Base-by-base conservation (phyloP, 495 filamentous ascomycete genomes). In the Cetradonia linearis region DNA sequence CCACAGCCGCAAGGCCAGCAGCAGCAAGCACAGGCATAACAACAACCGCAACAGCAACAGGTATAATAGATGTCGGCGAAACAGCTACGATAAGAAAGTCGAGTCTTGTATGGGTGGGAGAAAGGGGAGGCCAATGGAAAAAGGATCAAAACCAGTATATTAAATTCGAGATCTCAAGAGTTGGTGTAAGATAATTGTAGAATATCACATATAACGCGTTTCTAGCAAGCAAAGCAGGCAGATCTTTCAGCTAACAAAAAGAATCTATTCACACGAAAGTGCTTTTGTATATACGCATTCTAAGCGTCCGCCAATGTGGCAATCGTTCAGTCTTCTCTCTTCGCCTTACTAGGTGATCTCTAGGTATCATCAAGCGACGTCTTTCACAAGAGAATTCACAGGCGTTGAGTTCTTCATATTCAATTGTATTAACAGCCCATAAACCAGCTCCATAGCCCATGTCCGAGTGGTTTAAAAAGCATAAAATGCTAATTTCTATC, bases 121-220 rank as follows among this genome's bases (percentile, higher is more conserved):
- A 23, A 46, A 23, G n/a, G 42, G 20, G 28, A 36, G 6, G 50
- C n/a, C 50, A 20, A 36, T 14, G 34, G 28, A 33, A 36, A 46
- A 33, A 10, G 31, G 50, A 54, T 31, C 31, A 54, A 34, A 28
- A 34, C 30, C 31, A 54, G 50, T 54, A 54, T 23, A 54, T 54
- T 33, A 6, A 46, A 16, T 4, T 16, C 14, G 23, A 20, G 18
- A 54, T n/a, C 30, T 4, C 18, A 36, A 54, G 20, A n/a, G 20
- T n/a, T 52, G 30, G 8, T 54, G 50, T 54, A 54, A 54, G 50
- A 54, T 16, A 20, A 54, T 34, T 31, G 50, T 54, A 54, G 50
- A 30, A 52, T 54, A 54, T 18, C 8, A 34, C 50, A 57, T 42
- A n/a, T 42, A 14, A 34, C 18, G 50, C n/a, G 11, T 46, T 46